These are phyloP conservation scores for Kitagawia praeruptora DNA, from an alignment of 129 eudicot species.

Conservation along the genomic window DNA sequence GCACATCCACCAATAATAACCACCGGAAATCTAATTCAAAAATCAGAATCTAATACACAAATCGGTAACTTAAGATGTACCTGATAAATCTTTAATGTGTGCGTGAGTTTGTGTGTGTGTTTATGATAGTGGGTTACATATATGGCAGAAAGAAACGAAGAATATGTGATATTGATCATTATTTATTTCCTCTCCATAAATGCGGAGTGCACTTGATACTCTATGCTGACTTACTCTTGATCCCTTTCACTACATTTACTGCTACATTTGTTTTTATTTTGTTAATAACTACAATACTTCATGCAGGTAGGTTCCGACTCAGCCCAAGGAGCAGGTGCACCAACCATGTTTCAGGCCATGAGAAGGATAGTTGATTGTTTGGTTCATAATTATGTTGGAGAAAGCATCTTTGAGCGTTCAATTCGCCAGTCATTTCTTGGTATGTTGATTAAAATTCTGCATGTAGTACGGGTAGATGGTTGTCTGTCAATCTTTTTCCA, in stretches of 20 bases:
- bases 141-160: no score
- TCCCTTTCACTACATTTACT: not conserved
- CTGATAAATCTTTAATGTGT: no score
- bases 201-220: not conserved
- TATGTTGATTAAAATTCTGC: slow-evolving; percentile 17
- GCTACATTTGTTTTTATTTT: not conserved
- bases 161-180: not conserved
- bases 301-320: slow-evolving; percentile 90
- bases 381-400: slow-evolving; percentile 40
- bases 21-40: no score
- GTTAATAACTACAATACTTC: not conserved
- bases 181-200: not conserved
- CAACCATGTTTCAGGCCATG: slow-evolving; percentile 95
- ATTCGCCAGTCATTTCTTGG: slow-evolving; percentile 91
- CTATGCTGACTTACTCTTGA: not conserved
- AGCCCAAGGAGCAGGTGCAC: slow-evolving; percentile 98
- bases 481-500: not conserved
- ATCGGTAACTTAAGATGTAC: no score
- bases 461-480: not conserved
- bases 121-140: no score
- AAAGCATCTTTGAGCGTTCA: slow-evolving; percentile 63
- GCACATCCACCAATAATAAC: no score
- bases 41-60: no score
- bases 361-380: slow-evolving; percentile 66
- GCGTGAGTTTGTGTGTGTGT: no score